Evolutionary conservation across 2,329 filamentous ascomycete genomes (phyloP).

Genomic region (Didymella keratinophila): DNA sequence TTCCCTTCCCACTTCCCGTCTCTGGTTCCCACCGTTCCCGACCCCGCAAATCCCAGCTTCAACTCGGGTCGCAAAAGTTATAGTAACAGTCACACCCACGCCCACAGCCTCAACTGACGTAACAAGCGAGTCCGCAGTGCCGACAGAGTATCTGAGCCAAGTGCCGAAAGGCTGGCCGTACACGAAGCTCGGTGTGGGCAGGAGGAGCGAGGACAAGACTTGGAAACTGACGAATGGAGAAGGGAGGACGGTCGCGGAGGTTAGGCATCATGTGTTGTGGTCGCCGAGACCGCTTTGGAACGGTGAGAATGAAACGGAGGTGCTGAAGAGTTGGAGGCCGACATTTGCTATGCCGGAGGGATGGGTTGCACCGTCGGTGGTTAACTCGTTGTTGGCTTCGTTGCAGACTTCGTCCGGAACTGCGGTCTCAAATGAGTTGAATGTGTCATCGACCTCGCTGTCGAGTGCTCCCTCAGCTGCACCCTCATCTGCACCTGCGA

Average conservation of each 20-base stretch:
- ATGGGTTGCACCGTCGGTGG: neutral
- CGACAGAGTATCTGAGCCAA: neutral
- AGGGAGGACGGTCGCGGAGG: constrained; percentile 2
- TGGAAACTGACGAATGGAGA: constrained; percentile 4
- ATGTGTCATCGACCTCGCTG: no score
- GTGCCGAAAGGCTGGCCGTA: constrained; percentile 17
- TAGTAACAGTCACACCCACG: neutral
- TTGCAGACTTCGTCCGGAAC: neutral
- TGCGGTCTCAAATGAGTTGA: neutral
- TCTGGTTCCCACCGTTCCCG: neutral
- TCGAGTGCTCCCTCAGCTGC: no score
- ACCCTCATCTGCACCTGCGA: no score
- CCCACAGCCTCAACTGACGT: neutral
- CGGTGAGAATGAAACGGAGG: neutral
- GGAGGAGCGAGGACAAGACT: constrained; percentile 3
- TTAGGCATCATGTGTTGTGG: constrained; percentile 13
- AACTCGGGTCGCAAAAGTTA: neutral
- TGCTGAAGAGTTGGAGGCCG: neutral
- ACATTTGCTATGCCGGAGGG: neutral
- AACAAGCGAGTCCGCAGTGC: neutral
- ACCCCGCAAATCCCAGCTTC: neutral
- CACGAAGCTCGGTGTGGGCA: constrained; percentile 5
- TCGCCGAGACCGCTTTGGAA: constrained; percentile 11
- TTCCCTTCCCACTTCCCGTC: neutral
- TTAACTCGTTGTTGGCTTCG: neutral